Evolutionary conservation across 2,329 filamentous ascomycete genomes (phyloP).

Genomic region (Malbranchea zuffiana): DNA sequence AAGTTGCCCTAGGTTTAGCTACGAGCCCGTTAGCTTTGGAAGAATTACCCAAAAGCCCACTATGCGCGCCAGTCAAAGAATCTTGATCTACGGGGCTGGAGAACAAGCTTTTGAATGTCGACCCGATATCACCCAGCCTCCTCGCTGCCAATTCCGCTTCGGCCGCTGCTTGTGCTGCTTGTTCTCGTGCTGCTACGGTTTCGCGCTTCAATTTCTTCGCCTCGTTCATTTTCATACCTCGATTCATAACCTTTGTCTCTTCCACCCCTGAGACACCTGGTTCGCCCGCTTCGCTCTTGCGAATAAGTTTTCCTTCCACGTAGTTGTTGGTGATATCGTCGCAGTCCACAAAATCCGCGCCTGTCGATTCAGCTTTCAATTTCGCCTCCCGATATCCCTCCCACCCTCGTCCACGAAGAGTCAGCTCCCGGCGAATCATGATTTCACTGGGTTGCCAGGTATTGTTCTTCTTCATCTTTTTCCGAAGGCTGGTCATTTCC

Average conservation of each 20-base stretch:
- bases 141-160: conserved; percentile 30
- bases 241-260: conserved; percentile 45
- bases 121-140: conserved; percentile 29
- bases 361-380: conserved; percentile 40
- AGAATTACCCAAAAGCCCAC: conserved; percentile 17
- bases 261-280: conserved; percentile 23
- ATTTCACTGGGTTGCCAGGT: conserved; percentile 58
- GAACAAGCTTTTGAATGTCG: conserved; percentile 30
- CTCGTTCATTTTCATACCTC: conserved; percentile 51
- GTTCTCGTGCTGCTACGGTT: conserved; percentile 37
- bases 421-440: conserved; percentile 56
- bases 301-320: conserved; percentile 30
- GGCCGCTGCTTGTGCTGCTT: conserved; percentile 35
- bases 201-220: conserved; percentile 52
- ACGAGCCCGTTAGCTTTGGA: conserved; percentile 19
- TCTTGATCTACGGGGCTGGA: conserved; percentile 18
- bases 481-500: conserved; percentile 55
- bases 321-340: conserved; percentile 33
- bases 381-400: conserved; percentile 41
- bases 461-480: conserved; percentile 61
- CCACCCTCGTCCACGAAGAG: conserved; percentile 45
- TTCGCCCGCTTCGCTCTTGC: conserved; percentile 31
- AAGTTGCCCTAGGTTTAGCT: conserved; percentile 19
- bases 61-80: conserved; percentile 14
- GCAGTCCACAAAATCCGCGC: conserved; percentile 49